These are phyloP conservation scores for Tylopilus plumbeoviolaceoides DNA, from an alignment of 768 basidiomycete species.

Conservation along the genomic window DNA sequence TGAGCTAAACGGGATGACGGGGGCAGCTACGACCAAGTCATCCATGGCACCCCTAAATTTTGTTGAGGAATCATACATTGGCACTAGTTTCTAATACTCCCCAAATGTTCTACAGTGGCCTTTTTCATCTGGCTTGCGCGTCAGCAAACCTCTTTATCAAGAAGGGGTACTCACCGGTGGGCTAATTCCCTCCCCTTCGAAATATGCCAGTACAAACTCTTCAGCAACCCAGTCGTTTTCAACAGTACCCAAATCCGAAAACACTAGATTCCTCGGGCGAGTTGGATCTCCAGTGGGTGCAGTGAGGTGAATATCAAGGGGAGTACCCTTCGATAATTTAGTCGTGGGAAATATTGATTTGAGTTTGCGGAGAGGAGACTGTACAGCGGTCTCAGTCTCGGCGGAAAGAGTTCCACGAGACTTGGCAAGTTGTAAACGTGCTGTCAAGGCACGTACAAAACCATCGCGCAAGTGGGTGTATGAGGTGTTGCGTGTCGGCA, in stretches of 20 bases:
- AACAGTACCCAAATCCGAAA: constrained; percentile 69
- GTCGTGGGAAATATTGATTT: constrained; percentile 75
- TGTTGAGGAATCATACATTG: no score
- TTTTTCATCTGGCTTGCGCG: constrained; percentile 27
- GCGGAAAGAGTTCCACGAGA: constrained; percentile 51
- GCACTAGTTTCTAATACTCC: constrained; percentile 16
- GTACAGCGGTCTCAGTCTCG: constrained; percentile 53
- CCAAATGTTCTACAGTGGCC: constrained; percentile 16
- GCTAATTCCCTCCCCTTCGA: constrained; percentile 66
- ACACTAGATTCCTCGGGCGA: constrained; percentile 52
- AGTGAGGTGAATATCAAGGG: constrained; percentile 66
- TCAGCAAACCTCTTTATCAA: not conserved
- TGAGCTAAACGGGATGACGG: constrained; percentile 34
- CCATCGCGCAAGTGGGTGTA: constrained; percentile 81
- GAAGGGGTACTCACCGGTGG: constrained; percentile 50
- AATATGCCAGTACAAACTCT: constrained; percentile 71
- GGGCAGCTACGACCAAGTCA: no score
- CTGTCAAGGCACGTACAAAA: constrained; percentile 70
- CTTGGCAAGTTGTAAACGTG: constrained; percentile 50
- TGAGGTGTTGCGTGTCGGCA: constrained; percentile 76
- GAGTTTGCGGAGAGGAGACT: constrained; percentile 64
- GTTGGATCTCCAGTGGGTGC: constrained; percentile 45
- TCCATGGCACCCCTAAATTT: no score
- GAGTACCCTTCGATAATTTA: constrained; percentile 58
- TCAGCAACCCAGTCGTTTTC: constrained; percentile 73